A percentile compares a stretch with the other conserved stretches of the same genome.
Evolutionary conservation across 116 monocot genomes (phyloP).

Genomic region (Dioscorea cayenensis): DNA sequence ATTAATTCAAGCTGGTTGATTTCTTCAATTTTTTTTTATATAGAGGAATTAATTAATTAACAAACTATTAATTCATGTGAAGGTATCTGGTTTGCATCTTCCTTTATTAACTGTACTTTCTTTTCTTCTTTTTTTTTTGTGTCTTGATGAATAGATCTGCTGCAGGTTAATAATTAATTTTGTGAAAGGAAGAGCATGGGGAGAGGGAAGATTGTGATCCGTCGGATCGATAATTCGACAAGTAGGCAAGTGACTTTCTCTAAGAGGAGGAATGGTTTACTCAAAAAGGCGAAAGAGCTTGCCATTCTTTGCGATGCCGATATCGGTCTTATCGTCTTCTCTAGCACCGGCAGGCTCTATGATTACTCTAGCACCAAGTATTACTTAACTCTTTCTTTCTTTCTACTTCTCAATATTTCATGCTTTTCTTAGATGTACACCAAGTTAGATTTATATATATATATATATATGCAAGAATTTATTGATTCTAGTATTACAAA

Average conservation of each 20-base stretch:
- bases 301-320: slow-evolving; percentile 46
- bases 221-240: slow-evolving; percentile 1
- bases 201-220: slow-evolving; percentile 7
- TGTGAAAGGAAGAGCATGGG: background rate
- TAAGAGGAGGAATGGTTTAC: slow-evolving; percentile 2
- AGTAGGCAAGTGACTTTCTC: slow-evolving; percentile 9
- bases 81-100: too few species aligned
- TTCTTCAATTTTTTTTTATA: too few species aligned
- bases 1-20: too few species aligned
- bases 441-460: background rate
- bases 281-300: slow-evolving; percentile 8
- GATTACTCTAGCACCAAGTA: slow-evolving; percentile 8
- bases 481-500: too few species aligned
- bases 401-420: background rate
- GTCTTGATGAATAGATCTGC: background rate
- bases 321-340: slow-evolving; percentile 46
- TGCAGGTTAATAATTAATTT: background rate
- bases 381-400: background rate
- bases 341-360: slow-evolving; percentile 7
- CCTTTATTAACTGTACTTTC: too few species aligned
- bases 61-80: too few species aligned
- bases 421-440: background rate
- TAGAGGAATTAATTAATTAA: too few species aligned
- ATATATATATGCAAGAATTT: too few species aligned
- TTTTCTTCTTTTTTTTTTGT: too few species aligned